phyloP scores from a whole-genome alignment of 177 flowering plant genomes.

The Telopea speciosissima region DNA sequence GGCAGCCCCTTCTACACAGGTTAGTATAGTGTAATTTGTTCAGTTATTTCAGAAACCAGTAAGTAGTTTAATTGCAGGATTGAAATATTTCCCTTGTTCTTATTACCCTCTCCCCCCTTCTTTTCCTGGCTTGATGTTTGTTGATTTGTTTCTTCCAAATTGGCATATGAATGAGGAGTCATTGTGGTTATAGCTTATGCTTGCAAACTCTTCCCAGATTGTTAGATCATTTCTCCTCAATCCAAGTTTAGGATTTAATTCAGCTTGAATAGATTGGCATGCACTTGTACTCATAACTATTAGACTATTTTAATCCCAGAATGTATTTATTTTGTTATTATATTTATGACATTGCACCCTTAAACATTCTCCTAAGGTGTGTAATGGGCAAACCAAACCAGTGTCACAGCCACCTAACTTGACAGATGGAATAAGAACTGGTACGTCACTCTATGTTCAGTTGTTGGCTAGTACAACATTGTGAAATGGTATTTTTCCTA shows the following conservation, averaged over 20 bases:
- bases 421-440: too few relatives aligned
- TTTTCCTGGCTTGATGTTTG: background rate
- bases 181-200: background rate
- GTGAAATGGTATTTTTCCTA: too few relatives aligned
- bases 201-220: background rate
- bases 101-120: background rate
- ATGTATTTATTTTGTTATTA: background rate
- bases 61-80: background rate
- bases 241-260: background rate
- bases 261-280: background rate
- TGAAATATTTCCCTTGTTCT: background rate
- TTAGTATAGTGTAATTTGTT: slow-evolving; percentile 17
- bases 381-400: too few relatives aligned
- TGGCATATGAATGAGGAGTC: background rate
- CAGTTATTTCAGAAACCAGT: background rate
- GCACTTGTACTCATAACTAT: background rate
- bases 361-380: too few relatives aligned
- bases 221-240: background rate
- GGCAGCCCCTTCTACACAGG: slow-evolving; percentile 81
- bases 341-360: too few relatives aligned
- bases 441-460: too few relatives aligned
- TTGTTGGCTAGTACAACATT: too few relatives aligned
- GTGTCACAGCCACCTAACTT: too few relatives aligned
- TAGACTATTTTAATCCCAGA: background rate
- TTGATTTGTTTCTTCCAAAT: background rate